phyloP scores from a whole-genome alignment of 75 land plant genomes.

The Pseudotsuga menziesii region DNA sequence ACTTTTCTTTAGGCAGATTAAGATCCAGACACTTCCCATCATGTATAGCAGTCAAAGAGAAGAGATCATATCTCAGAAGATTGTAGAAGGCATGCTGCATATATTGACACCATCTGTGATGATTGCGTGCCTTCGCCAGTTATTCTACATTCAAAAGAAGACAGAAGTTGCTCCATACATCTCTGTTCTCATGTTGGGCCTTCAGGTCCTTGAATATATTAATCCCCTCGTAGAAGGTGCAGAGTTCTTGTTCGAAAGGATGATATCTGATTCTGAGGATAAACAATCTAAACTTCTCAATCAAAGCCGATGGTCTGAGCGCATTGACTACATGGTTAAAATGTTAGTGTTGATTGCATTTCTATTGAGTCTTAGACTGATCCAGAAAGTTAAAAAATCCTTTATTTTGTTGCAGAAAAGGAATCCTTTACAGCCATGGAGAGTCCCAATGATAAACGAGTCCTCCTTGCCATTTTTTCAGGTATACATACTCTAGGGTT shows the following conservation, averaged over 20 bases:
- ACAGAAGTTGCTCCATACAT: slow-evolving; percentile 48
- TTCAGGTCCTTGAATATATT: slow-evolving; percentile 66
- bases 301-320: slow-evolving; percentile 19
- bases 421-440: slow-evolving; percentile 39
- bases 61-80: slow-evolving; percentile 56
- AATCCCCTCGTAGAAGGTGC: slow-evolving; percentile 70
- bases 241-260: slow-evolving; percentile 51
- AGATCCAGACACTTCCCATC: slow-evolving; percentile 56
- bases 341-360: slow-evolving; percentile 49
- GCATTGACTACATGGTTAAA: slow-evolving; percentile 49
- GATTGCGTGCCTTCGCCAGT: slow-evolving; percentile 50
- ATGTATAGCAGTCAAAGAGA: slow-evolving; percentile 50
- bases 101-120: slow-evolving; percentile 47
- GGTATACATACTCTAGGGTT: slow-evolving; percentile 52
- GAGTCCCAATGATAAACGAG: slow-evolving; percentile 56
- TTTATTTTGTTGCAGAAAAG: slow-evolving; percentile 44
- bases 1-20: slow-evolving; percentile 36
- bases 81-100: slow-evolving; percentile 46
- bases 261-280: slow-evolving; percentile 16
- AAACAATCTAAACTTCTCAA: background rate
- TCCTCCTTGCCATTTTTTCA: slow-evolving; percentile 21
- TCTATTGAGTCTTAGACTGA: slow-evolving; percentile 52
- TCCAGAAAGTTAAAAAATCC: slow-evolving; percentile 64
- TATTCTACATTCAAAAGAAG: slow-evolving; percentile 38
- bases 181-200: slow-evolving; percentile 66